Evolutionary conservation across 202 grass and related monocot genomes (phyloP).

Genomic region (Schoenoplectus triqueter): DNA sequence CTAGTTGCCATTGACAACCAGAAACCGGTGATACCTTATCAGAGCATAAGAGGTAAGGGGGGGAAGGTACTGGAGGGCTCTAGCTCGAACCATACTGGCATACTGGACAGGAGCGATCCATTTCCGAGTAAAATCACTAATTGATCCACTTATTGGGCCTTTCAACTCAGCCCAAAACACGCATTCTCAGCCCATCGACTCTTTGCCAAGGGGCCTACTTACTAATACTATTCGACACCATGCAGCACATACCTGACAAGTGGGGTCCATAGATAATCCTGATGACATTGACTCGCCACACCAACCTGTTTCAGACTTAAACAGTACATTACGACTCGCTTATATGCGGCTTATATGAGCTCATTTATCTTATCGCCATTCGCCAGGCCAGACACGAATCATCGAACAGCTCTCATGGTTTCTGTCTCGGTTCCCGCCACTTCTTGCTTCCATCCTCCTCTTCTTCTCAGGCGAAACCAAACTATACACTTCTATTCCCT

Average conservation of each 20-base stretch:
- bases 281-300: background rate
- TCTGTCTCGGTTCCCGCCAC: constrained; percentile 19
- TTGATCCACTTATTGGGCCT: background rate
- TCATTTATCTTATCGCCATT: constrained; percentile 33
- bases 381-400: background rate
- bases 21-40: too few relatives aligned
- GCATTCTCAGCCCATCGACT: too few relatives aligned
- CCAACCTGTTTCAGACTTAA: background rate
- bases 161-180: constrained; percentile 12
- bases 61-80: too few relatives aligned
- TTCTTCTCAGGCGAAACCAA: constrained; percentile 11
- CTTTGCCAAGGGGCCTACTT: background rate
- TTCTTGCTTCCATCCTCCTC: background rate
- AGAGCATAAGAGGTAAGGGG: too few relatives aligned
- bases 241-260: background rate
- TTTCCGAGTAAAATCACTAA: too few relatives aligned
- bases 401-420: constrained; percentile 23
- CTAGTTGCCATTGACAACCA: too few relatives aligned
- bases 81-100: too few relatives aligned
- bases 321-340: background rate
- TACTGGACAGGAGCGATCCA: too few relatives aligned
- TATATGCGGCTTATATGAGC: constrained; percentile 19
- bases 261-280: background rate
- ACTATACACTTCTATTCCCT: background rate
- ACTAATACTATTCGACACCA: background rate